A percentile compares a stretch with the other conserved stretches of the same genome.
These are phyloP conservation scores for Penicillium sumatraense DNA, from an alignment of 2,329 filamentous ascomycete genomes.

Conservation along the genomic window DNA sequence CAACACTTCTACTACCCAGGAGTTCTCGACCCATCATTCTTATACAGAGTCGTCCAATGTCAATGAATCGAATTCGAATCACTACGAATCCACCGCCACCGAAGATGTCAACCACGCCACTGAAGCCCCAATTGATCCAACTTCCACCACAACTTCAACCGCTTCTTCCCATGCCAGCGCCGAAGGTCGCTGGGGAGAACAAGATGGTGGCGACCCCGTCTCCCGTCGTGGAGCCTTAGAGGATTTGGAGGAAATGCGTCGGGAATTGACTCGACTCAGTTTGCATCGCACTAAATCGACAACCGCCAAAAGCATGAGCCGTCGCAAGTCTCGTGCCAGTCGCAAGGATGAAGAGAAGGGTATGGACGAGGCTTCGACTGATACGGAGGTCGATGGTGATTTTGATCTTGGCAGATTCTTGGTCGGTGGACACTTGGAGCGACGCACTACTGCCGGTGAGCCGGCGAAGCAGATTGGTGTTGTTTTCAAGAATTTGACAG, in stretches of 20 bases:
- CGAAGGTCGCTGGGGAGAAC: conserved; percentile 67
- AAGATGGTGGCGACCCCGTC: conserved; percentile 59
- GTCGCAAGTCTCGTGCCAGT: conserved; percentile 34
- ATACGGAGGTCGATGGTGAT: conserved; percentile 41
- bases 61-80: neutral
- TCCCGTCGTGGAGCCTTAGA: conserved; percentile 60
- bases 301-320: conserved; percentile 30
- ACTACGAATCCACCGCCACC: conserved; percentile 3
- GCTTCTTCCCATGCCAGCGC: conserved; percentile 22
- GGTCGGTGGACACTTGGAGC: conserved; percentile 75
- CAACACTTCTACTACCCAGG: neutral
- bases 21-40: neutral
- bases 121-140: conserved; percentile 11
- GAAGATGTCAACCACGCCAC: conserved; percentile 8
- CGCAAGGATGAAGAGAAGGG: conserved; percentile 50
- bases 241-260: conserved; percentile 62
- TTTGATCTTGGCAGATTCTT: conserved; percentile 75
- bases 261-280: conserved; percentile 60
- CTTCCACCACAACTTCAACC: conserved; percentile 20
- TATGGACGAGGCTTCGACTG: conserved; percentile 45
- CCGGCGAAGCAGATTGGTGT: conserved; percentile 80
- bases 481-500: conserved; percentile 74
- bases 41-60: neutral
- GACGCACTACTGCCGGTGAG: conserved; percentile 64
- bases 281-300: conserved; percentile 42